Evolutionary conservation across 305 asterid genomes (phyloP), one percentile per base, ranked within the genome.

Genomic region (Fraxinus baroniana): DNA sequence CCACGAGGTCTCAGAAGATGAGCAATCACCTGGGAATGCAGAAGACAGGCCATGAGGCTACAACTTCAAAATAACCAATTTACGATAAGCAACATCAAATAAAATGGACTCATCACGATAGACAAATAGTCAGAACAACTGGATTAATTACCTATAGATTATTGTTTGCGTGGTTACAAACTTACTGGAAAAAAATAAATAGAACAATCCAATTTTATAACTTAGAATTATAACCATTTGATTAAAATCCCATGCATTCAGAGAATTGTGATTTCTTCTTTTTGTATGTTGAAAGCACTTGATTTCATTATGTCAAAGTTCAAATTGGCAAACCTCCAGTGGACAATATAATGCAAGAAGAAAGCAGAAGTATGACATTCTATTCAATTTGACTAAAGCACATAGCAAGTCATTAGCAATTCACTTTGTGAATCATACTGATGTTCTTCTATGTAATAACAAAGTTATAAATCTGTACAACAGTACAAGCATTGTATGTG

Each of bases 1-100:
- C 99, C 98, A 86, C 98, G 98, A 86, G 98, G 98, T 86, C 93
- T 94, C 86, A 95, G 82, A 79, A 95, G 97, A 87, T 95, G 95
- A 82, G 97, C 93, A 80, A 95, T 89, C 87, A 94, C 97, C 98
- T 95, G 90, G 81, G 78, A 62, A 49, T 32, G 66, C 68, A 85
- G 60, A 70, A 57, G 80, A 70, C 66, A 7, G 41, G 71, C 64
- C 39, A 26, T 64, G 77, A 83, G 68, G 35, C 83, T 36, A 79
- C 39, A 78, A 68, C 26, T 33, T 79, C 35, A 30, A 77, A 52
- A 64, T 33, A 7, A 6, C 37, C 44, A 33, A 77, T n/a, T 2
- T 76, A 44, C 37, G n/a, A 64, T 72, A 66, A 6, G 39, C 22
- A 52, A 74, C 28, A 62, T 15, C 30, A 66, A 12, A 73, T 32